A percentile compares a stretch with the other conserved stretches of the same genome.
phyloP scores from a whole-genome alignment of 306 rosid genomes.

The Crataegus laevigata region DNA sequence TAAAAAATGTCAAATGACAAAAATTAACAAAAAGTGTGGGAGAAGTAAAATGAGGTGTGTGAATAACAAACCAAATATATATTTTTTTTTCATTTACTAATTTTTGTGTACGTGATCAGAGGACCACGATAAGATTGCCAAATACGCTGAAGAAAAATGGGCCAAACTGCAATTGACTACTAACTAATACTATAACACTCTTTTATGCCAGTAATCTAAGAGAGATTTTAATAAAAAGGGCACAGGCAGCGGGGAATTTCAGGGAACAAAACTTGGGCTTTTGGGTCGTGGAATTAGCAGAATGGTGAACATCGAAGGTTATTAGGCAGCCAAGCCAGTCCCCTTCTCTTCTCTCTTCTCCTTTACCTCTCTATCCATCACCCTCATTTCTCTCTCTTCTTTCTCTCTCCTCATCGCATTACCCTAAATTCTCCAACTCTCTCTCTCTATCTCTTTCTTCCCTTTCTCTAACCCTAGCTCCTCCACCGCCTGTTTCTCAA shows the following conservation, averaged over 20 bases:
- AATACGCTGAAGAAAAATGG: no score
- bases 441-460: slow-evolving; percentile 3
- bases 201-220: no score
- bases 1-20: no score
- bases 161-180: no score
- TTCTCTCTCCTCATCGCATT: slow-evolving; percentile 31
- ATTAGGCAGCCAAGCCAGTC: slow-evolving; percentile 13
- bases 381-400: slow-evolving; percentile 32
- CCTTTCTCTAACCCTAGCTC: not conserved
- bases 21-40: no score
- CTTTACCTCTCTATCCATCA: slow-evolving; percentile 10
- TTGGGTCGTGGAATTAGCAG: slow-evolving; percentile 49
- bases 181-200: no score
- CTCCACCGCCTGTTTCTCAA: not conserved
- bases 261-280: slow-evolving; percentile 20
- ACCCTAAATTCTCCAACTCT: slow-evolving; percentile 31
- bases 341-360: not conserved
- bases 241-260: slow-evolving; percentile 6
- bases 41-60: no score
- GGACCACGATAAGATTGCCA: no score
- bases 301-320: slow-evolving; percentile 57
- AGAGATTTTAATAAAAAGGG: slow-evolving; percentile 27
- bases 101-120: no score
- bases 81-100: no score
- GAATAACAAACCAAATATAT: no score